These are phyloP conservation scores for Talaromyces trachyspermus DNA, from an alignment of 495 filamentous ascomycete genomes.

Conservation along the genomic window DNA sequence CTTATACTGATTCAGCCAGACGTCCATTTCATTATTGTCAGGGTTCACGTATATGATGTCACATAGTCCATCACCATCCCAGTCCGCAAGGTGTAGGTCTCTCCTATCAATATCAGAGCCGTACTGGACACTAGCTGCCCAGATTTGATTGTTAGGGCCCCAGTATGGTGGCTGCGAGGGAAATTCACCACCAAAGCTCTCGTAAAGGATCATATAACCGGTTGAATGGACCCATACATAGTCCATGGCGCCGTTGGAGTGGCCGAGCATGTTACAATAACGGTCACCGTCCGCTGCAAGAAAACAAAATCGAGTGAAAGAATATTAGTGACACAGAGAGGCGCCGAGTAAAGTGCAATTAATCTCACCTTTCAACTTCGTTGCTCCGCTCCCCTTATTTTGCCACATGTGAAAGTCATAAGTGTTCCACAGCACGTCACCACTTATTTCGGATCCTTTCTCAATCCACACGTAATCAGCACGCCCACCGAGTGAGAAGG, in stretches of 20 bases:
- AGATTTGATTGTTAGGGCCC: slow-evolving; percentile 8
- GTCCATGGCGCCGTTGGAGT: slow-evolving; percentile 1
- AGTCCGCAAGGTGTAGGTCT: slow-evolving; percentile 21
- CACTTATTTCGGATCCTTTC: not conserved
- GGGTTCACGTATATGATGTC: slow-evolving; percentile 20
- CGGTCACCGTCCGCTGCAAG: not conserved
- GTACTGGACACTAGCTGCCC: slow-evolving; percentile 1
- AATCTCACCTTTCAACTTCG: slow-evolving; percentile 5
- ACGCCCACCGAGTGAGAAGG: not conserved
- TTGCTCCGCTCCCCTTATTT: slow-evolving; percentile 12
- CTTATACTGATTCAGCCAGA: slow-evolving; percentile 18
- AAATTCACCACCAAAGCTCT: slow-evolving; percentile 5
- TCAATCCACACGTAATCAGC: slow-evolving; percentile 7
- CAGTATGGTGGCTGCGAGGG: slow-evolving; percentile 8
- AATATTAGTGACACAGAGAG: not conserved
- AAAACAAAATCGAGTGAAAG: too few species aligned
- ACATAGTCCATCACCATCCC: slow-evolving; percentile 21
- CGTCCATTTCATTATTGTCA: slow-evolving; percentile 8
- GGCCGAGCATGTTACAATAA: slow-evolving; percentile 5
- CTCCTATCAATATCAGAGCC: slow-evolving; percentile 12
- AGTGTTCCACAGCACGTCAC: not conserved
- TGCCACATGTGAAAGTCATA: slow-evolving; percentile 10
- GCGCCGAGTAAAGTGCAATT: not conserved
- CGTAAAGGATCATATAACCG: slow-evolving; percentile 2
- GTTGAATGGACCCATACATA: slow-evolving; percentile 7